Evolutionary conservation across 768 basidiomycete species (phyloP), one percentile per base, ranked within the genome.

Genomic region (Lyophyllum atratum): DNA sequence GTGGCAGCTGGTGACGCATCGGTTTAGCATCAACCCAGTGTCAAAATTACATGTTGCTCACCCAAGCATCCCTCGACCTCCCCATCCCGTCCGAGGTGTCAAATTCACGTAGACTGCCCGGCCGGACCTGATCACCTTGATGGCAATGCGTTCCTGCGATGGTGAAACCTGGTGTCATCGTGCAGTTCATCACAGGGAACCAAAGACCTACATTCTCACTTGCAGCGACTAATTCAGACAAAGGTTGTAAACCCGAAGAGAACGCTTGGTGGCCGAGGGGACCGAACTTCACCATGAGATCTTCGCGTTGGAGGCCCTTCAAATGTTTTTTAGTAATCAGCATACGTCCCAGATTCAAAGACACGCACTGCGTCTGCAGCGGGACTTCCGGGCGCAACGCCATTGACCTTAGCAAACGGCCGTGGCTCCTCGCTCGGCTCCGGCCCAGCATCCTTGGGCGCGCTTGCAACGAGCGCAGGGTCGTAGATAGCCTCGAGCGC

Each of bases 1-100:
- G 65, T 86, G 85, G 62, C 86, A 88, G 37, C 86, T 87, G 55
- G 45, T 24, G 19, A 26, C 24, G 45, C 29, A 43, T 49, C 56
- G 47, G 17, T 59, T 46, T 55, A 61, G 57, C 47, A 31, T 24
- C 29, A 34, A 56, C 19, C n/a, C 12, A 53, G 47, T 34, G 37
- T 14, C 28, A 11, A 46, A 39, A 31, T 22, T 54, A 48, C 44
- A n/a, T 43, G 21, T 44, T 17, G 70, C 85, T 64, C 59, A 92
- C 89, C 94, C 94, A 42, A 97, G 74, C 69, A 89, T 77, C 9
- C 94, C 94, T 56, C 92, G 78, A 10, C 94, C 94, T 59, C 92
- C 93, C 94, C 94, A 97, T 7, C 87, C 87, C 55, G 79, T 83
- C 49, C 84, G 72, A 6, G 93, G 92, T 3, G 76, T 86, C 42